These are phyloP conservation scores for Cryptococcus sp. DNA, from an alignment of 1,284 basidiomycete genomes.

Conservation along the genomic window DNA sequence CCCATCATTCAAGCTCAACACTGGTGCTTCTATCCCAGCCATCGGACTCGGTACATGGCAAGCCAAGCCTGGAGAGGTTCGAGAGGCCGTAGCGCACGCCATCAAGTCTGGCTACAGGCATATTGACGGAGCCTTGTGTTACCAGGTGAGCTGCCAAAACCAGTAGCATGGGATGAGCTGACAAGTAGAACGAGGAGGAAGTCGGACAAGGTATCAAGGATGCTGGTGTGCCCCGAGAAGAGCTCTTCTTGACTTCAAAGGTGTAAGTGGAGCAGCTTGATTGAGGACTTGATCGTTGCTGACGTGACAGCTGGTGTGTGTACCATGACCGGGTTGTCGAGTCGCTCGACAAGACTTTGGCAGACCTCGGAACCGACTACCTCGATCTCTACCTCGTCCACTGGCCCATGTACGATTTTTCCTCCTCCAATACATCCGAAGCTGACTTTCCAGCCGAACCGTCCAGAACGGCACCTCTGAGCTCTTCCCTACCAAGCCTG, in stretches of 20 bases:
- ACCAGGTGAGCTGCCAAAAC: constrained; percentile 22
- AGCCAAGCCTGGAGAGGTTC: constrained; percentile 64
- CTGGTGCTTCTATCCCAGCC: constrained; percentile 60
- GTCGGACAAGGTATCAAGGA: constrained; percentile 75
- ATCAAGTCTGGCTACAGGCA: constrained; percentile 70
- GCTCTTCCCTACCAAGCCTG: constrained; percentile 46
- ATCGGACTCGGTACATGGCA: constrained; percentile 79
- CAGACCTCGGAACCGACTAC: constrained; percentile 66
- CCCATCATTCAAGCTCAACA: constrained; percentile 62
- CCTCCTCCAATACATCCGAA: neutral
- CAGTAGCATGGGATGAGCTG: neutral
- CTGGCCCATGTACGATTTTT: constrained; percentile 28
- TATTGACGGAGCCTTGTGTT: constrained; percentile 69
- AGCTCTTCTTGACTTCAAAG: constrained; percentile 67
- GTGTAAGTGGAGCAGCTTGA: constrained; percentile 50
- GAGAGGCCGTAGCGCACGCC: constrained; percentile 63
- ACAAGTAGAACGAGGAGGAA: constrained; percentile 64
- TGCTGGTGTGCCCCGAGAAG: constrained; percentile 68
- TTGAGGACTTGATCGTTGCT: constrained; percentile 4
- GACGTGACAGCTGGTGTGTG: constrained; percentile 53
- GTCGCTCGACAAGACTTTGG: constrained; percentile 64
- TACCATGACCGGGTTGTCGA: constrained; percentile 61
- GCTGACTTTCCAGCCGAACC: constrained; percentile 12
- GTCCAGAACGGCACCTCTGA: constrained; percentile 32
- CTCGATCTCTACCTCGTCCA: constrained; percentile 63